Conservation (phyloP, 2,329 filamentous ascomycete genomes). For the Rhynchosporium graminicola region DNA sequence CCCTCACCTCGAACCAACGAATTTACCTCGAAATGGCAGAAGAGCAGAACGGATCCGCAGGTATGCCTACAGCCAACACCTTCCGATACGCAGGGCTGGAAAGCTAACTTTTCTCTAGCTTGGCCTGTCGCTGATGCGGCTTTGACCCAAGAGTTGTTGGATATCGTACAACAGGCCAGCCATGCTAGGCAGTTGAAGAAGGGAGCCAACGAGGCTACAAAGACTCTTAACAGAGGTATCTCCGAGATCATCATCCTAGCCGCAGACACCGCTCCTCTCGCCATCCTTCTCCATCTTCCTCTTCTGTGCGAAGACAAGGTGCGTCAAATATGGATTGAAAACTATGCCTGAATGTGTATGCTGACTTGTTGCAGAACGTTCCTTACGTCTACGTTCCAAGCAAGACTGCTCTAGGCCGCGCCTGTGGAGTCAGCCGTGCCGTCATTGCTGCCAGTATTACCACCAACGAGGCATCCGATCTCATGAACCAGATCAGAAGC, state of each 20-base stretch:
- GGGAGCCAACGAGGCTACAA: conserved; percentile 84
- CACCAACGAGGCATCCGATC: conserved; percentile 86
- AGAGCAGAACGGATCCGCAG: conserved; percentile 41
- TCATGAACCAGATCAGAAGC: conserved; percentile 82
- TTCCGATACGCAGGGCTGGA: too few species aligned
- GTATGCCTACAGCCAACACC: conserved; percentile 18
- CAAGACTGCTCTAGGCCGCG: conserved; percentile 84
- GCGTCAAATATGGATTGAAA: neutral
- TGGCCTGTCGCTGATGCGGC: conserved; percentile 74
- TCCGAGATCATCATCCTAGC: conserved; percentile 87
- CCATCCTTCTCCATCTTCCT: conserved; percentile 86
- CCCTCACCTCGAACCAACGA: conserved; percentile 16
- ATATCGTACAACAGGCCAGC: conserved; percentile 63
- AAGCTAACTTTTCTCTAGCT: conserved; percentile 44
- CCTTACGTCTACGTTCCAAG: conserved; percentile 71
- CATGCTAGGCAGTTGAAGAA: conserved; percentile 81
- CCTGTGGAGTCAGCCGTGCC: conserved; percentile 83
- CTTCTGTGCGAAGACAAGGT: conserved; percentile 79
- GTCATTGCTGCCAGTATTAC: conserved; percentile 90
- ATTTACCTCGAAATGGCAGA: conserved; percentile 37
- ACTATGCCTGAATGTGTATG: conserved; percentile 34
- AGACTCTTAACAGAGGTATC: conserved; percentile 88
- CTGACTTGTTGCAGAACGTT: conserved; percentile 53
- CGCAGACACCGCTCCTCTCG: conserved; percentile 82
- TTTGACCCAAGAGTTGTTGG: conserved; percentile 79